Conservation (phyloP, 768 basidiomycete genomes). For the Lentinus tigrinus region DNA sequence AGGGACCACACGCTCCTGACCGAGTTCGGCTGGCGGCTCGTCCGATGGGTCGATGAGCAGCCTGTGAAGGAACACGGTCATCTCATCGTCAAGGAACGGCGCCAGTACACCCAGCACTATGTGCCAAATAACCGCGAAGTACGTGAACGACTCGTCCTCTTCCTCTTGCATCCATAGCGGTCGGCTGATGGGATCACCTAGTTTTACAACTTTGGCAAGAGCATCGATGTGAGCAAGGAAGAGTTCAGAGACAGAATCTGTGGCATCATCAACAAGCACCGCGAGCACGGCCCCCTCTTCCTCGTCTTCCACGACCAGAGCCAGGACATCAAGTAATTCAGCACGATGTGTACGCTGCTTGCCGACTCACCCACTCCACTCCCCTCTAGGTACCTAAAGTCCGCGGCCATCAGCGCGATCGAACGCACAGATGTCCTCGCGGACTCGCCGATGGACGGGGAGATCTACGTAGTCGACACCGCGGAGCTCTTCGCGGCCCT, state of each 20-base stretch:
- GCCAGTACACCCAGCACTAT: slow-evolving; percentile 58
- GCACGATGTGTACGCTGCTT: neutral
- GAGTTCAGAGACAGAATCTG: slow-evolving; percentile 53
- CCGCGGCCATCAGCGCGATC: slow-evolving; percentile 49
- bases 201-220: slow-evolving; percentile 68
- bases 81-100: slow-evolving; percentile 65
- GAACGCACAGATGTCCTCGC: slow-evolving; percentile 56
- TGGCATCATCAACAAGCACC: slow-evolving; percentile 41
- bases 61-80: slow-evolving; percentile 63
- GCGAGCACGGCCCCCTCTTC: slow-evolving; percentile 58
- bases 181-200: slow-evolving; percentile 26
- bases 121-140: slow-evolving; percentile 55
- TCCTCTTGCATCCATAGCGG: neutral
- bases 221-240: slow-evolving; percentile 49
- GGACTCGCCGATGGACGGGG: slow-evolving; percentile 47
- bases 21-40: slow-evolving; percentile 77
- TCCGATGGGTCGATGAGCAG: slow-evolving; percentile 54
- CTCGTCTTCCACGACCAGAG: slow-evolving; percentile 79
- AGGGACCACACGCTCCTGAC: slow-evolving; percentile 68
- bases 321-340: slow-evolving; percentile 72
- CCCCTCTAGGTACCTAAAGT: slow-evolving; percentile 50
- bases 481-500: slow-evolving; percentile 74
- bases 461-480: slow-evolving; percentile 71
- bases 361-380: neutral
- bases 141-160: neutral